Evolutionary conservation across 257 asterid species (phyloP).

Genomic region (Primulina huaijiensis): DNA sequence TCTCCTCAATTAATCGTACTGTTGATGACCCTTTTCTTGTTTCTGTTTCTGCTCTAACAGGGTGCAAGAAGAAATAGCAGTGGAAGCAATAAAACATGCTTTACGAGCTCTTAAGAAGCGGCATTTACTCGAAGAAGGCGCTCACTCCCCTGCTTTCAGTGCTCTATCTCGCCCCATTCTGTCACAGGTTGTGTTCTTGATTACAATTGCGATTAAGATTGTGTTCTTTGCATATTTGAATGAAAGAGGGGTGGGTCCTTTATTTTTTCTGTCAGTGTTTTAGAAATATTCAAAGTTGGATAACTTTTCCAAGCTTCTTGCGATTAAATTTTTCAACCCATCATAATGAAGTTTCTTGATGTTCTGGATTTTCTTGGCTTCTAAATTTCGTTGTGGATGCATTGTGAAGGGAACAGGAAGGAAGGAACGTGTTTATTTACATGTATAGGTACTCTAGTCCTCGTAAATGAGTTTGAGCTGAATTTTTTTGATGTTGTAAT

Average conservation of each 20-base stretch:
- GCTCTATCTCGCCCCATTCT: constrained; percentile 43
- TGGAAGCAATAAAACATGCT: constrained; percentile 42
- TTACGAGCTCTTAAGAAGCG: constrained; percentile 41
- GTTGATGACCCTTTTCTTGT: background rate
- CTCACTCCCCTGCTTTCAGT: constrained; percentile 46
- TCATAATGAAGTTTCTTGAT: background rate
- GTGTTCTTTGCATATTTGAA: no score
- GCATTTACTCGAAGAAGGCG: constrained; percentile 51
- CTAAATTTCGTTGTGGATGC: constrained; percentile 16
- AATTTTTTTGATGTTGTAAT: no score
- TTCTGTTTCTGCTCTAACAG: constrained; percentile 15
- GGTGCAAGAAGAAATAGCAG: constrained; percentile 31
- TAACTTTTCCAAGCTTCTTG: background rate
- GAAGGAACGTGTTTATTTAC: background rate
- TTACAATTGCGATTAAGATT: background rate
- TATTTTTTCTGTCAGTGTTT: no score
- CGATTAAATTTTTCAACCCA: background rate
- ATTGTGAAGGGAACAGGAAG: constrained; percentile 2
- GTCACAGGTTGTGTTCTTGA: constrained; percentile 30
- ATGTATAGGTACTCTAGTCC: background rate
- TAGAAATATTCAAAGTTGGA: no score
- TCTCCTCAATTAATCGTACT: no score
- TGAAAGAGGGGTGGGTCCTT: no score
- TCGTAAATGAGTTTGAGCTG: background rate
- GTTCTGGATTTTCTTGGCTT: background rate